These are phyloP conservation scores for Grosmannia clavigera DNA, from an alignment of 2,329 filamentous ascomycete genomes.

Conservation along the genomic window DNA sequence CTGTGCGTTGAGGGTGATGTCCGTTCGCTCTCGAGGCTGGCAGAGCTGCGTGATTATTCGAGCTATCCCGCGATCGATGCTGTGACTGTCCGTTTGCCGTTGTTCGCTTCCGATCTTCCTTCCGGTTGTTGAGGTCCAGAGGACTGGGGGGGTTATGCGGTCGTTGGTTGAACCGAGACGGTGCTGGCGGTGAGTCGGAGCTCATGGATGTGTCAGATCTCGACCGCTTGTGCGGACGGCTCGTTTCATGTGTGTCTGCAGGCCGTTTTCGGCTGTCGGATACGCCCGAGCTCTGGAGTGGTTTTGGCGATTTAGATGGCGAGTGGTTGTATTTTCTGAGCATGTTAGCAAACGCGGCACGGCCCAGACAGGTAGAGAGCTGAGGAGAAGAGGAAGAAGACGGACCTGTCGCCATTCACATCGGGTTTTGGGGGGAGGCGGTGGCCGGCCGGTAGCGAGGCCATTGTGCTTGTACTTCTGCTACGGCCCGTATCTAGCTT, in stretches of 20 bases:
- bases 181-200: conserved; percentile 9
- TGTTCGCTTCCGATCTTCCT: conserved; percentile 5
- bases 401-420: conserved; percentile 20
- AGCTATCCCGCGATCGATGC: not conserved
- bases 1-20: not conserved
- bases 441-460: conserved; percentile 3
- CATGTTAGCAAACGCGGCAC: conserved; percentile 10
- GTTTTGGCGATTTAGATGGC: conserved; percentile 19
- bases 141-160: conserved; percentile 9
- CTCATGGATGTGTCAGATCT: conserved; percentile 23
- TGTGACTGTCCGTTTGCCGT: conserved; percentile 2
- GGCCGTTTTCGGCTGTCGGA: conserved; percentile 33
- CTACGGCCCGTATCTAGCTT: conserved; percentile 5
- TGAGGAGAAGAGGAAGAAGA: not conserved
- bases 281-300: conserved; percentile 22
- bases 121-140: conserved; percentile 8
- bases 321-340: conserved; percentile 15
- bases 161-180: conserved; percentile 4
- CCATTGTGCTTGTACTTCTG: conserved; percentile 13
- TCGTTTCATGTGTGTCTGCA: conserved; percentile 30
- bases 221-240: conserved; percentile 32
- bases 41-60: not conserved
- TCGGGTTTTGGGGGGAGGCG: conserved; percentile 10
- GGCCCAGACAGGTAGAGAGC: not conserved
- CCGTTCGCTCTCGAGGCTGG: not conserved